Evolutionary conservation across 2,329 filamentous ascomycete genomes (phyloP), one percentile per base, ranked within the genome.

Genomic region (Nemania abortiva): DNA sequence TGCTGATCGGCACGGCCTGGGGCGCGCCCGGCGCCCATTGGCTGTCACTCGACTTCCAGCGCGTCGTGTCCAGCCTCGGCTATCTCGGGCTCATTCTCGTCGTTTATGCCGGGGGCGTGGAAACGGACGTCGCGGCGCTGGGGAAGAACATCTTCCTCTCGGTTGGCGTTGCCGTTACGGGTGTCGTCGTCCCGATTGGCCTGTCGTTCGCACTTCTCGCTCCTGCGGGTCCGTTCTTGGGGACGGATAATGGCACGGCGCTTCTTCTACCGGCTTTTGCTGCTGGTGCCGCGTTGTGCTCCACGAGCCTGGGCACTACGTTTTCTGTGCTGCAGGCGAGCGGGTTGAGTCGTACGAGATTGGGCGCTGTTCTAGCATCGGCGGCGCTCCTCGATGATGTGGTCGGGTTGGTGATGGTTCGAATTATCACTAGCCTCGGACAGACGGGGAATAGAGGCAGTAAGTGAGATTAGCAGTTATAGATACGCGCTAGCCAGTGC

Each of bases 331-430:
- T 87, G 0, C 76, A 80, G 13, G 77, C 81, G 0, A 84, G 82
- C 24, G 84, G 84, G 0, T 79, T 85, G 3, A 77, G 77, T 1
- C 72, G 77, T 1, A 84, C 84, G 1, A 80, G 85, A 7, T 76
- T 87, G 5, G 85, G 93, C 81, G 65, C 89, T 80, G 87, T 96
- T 0, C 83, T 94, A 0, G 88, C 88, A 2, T 90, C 88, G 67
- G 92, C 92, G 0, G 93, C 92, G 0, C 92, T 96, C 88, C 88
- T 96, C 81, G 93, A 96, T 76, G 92, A 96, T 79, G 90, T 95
- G 0, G 86, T 92, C 1, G 92, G 92, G 0, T 81, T 95, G 10
- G 88, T 95, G 7, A 91, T 95, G 88, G 90, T 94, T 0, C 88
- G 93, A 72, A 86, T 95, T 54, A 90, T 96, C 24, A 87, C 90